Evolutionary conservation across 768 basidiomycete genomes (phyloP).

Genomic region (Pisolithus orientalis): DNA sequence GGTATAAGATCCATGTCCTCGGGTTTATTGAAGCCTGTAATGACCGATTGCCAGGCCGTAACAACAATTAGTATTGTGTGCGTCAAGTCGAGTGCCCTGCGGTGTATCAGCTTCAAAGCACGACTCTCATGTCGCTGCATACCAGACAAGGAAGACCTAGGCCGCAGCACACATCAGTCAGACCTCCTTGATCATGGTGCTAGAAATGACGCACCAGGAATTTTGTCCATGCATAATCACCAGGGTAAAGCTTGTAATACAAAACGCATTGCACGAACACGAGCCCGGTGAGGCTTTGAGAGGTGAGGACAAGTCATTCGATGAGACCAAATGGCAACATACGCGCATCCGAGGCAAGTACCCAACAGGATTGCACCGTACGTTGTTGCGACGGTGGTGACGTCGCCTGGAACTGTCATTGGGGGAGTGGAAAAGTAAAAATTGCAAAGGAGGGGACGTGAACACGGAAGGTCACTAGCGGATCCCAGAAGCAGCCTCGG

Average conservation of each 20-base stretch:
- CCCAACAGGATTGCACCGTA: slow-evolving; percentile 28
- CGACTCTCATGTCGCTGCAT: background rate
- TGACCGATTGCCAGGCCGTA: slow-evolving; percentile 23
- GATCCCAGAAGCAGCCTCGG: background rate
- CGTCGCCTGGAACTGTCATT: slow-evolving; percentile 23
- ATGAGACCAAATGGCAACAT: background rate
- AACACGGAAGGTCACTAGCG: slow-evolving; percentile 20
- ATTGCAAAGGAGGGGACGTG: slow-evolving; percentile 26
- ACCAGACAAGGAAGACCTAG: slow-evolving; percentile 25
- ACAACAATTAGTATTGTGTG: slow-evolving; percentile 23
- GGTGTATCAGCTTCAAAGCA: background rate
- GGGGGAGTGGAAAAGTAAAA: background rate
- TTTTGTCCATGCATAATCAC: slow-evolving; percentile 21
- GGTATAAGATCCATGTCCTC: slow-evolving; percentile 23
- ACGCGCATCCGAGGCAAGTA: slow-evolving; percentile 26
- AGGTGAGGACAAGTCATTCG: background rate
- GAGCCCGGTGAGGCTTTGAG: slow-evolving; percentile 23
- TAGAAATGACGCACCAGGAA: slow-evolving; percentile 14
- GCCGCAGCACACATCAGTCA: background rate
- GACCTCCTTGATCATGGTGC: background rate
- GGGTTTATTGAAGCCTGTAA: slow-evolving; percentile 18
- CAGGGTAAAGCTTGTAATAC: slow-evolving; percentile 27
- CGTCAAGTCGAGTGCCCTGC: slow-evolving; percentile 19
- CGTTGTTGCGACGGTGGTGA: slow-evolving; percentile 23
- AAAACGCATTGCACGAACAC: slow-evolving; percentile 26